Base-by-base conservation (phyloP, 495 filamentous ascomycete genomes). In the Neohortaea acidophila region DNA sequence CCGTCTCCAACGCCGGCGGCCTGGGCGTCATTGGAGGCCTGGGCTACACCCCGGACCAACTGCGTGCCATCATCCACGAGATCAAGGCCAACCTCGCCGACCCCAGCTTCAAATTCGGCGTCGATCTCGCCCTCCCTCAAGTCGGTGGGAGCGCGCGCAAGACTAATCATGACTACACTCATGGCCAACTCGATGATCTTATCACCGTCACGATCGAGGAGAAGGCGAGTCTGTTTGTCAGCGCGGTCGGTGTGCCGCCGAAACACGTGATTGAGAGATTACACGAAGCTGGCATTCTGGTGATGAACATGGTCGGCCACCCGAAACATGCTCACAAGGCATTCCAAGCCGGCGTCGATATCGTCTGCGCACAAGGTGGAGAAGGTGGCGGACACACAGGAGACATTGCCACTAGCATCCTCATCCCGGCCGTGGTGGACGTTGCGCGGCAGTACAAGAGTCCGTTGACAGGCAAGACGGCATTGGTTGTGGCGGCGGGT, bases 291-390 rank as follows among this genome's bases (percentile, higher is more conserved):
- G 80, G 79, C 0, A 75, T 93, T 21, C 52, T 87, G 32, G 64
- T 91, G 17, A 91, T 91, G 84, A 93, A 91, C 54, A 93, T 93
- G 84, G 84, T 91, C n/a, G 84, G 84, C 0, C 73, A 77, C 34
- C 84, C 84, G n/a, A 79, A 74, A 49, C 84, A 93, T 55, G 84
- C 84, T 0, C 68, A 71, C 50, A 89, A 91, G 63, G 84, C 84
- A 20, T 65, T 93, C 3, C 68, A 78, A 27, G 65, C 72, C 0
- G 84, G 84, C 9, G 80, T 84, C 12, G 84, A 92, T 56, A 75
- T 92, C 52, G 73, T 92, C 7, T 89, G 82, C 49, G 59, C 60
- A 19, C 60, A 63, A 34, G 60, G 60, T 11, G 57, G 57, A 1
- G 60, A 63, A 36, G 60, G 59, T 17, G 60, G 60, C 1, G 60